These are phyloP conservation scores for Cadophora luteo-olivacea DNA, from an alignment of 2,329 filamentous ascomycete species.

Conservation along the genomic window DNA sequence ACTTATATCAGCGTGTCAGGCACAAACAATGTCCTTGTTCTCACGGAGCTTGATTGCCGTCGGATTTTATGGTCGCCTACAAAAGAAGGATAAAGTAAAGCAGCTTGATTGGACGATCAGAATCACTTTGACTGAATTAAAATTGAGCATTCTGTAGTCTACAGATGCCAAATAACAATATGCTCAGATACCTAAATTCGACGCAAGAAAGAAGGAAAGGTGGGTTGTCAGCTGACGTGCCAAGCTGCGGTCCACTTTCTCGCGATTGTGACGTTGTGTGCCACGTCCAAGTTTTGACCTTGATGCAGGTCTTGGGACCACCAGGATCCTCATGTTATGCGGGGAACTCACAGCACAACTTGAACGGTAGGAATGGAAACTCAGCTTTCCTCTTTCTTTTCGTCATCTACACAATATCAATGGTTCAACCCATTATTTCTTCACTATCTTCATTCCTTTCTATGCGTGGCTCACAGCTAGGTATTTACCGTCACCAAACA, in stretches of 20 bases:
- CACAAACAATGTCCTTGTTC: no score
- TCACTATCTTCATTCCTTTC: not conserved
- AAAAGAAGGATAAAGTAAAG: no score
- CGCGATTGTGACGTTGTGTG: slow-evolving; percentile 8
- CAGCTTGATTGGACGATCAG: no score
- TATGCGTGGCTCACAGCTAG: not conserved
- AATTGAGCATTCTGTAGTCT: no score
- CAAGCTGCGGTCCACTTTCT: not conserved
- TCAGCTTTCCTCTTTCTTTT: not conserved
- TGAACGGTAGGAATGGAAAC: not conserved
- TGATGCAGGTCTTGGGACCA: slow-evolving; percentile 9
- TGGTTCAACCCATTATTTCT: slow-evolving; percentile 2
- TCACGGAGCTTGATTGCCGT: no score
- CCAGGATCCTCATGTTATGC: not conserved
- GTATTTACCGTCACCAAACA: not conserved
- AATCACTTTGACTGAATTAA: no score
- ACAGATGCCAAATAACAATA: no score
- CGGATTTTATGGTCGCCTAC: no score
- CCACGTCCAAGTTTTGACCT: not conserved
- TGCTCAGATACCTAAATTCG: no score
- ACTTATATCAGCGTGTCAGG: no score
- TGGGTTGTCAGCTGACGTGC: slow-evolving; percentile 1
- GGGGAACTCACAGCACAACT: not conserved
- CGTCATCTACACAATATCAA: not conserved
- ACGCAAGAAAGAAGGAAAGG: not conserved